Evolutionary conservation across 495 filamentous ascomycete genomes (phyloP).

Genomic region (Collariella sp.): DNA sequence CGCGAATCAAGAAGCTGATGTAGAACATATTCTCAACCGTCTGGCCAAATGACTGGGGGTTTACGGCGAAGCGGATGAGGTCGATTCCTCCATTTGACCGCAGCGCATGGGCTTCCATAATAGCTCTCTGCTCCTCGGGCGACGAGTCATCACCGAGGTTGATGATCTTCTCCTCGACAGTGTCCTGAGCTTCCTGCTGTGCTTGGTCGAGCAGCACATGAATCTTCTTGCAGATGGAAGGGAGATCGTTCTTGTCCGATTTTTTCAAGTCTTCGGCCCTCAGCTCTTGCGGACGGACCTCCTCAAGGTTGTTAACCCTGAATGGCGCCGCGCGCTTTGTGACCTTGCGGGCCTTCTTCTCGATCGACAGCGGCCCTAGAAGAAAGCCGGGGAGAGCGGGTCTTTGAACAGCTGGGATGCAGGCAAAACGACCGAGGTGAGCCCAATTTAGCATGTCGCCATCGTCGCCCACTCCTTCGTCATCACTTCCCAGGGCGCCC

Average conservation of each 20-base stretch:
- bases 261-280: conserved; percentile 59
- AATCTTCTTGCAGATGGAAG: conserved; percentile 55
- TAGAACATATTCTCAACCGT: conserved; percentile 98
- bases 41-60: conserved; percentile 85
- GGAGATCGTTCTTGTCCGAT: conserved; percentile 65
- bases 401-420: conserved; percentile 60
- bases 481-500: conserved; percentile 21
- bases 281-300: conserved; percentile 68
- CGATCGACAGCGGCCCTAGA: conserved; percentile 79
- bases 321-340: conserved; percentile 57
- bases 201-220: conserved; percentile 41
- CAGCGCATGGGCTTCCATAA: conserved; percentile 48
- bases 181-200: conserved; percentile 34
- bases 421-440: conserved; percentile 66
- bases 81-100: conserved; percentile 57
- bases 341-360: conserved; percentile 65
- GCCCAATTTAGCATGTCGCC: conserved; percentile 85
- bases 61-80: conserved; percentile 76
- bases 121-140: conserved; percentile 31
- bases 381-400: conserved; percentile 78
- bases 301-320: conserved; percentile 52
- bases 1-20: conserved; percentile 84
- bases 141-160: conserved; percentile 25
- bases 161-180: conserved; percentile 33
- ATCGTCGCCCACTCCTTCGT: conserved; percentile 50